Evolutionary conservation across 306 rosid species (phyloP).

Genomic region (Prunus kanzakura): DNA sequence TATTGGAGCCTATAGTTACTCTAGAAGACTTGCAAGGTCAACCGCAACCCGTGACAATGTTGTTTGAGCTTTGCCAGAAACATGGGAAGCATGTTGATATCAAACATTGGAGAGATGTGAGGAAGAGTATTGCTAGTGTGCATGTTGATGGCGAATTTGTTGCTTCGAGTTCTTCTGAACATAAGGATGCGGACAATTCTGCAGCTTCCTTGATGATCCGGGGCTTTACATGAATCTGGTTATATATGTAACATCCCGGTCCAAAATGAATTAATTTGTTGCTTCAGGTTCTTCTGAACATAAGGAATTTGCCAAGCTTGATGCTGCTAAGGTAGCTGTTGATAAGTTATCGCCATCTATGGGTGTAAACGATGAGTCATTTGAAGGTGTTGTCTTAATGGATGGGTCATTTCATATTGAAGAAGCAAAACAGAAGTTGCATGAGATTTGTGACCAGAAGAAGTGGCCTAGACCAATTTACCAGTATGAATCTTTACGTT

Average conservation of each 20-base stretch:
- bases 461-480: conserved; percentile 62
- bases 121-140: conserved; percentile 36
- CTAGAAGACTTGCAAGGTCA: not conserved
- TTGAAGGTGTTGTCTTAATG: not conserved
- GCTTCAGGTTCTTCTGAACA: conserved; percentile 57
- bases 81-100: conserved; percentile 41
- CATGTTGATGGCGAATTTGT: conserved; percentile 53
- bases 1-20: conserved; percentile 69
- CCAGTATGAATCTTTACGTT: conserved; percentile 33
- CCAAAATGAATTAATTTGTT: no score
- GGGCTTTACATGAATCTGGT: no score
- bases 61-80: conserved; percentile 52
- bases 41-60: conserved; percentile 65
- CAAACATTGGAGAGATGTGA: conserved; percentile 26
- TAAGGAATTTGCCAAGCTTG: conserved; percentile 44
- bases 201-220: no score
- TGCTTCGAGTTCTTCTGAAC: conserved; percentile 47
- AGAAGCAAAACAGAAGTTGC: conserved; percentile 53
- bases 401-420: conserved; percentile 46
- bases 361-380: not conserved
- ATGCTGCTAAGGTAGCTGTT: no score
- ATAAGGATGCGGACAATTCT: no score
- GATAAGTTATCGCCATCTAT: conserved; percentile 5
- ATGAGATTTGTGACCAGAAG: conserved; percentile 47
- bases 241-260: no score